Base-by-base conservation (phyloP, 78 protist genomes). In the Cyanophora paradoxa region DNA sequence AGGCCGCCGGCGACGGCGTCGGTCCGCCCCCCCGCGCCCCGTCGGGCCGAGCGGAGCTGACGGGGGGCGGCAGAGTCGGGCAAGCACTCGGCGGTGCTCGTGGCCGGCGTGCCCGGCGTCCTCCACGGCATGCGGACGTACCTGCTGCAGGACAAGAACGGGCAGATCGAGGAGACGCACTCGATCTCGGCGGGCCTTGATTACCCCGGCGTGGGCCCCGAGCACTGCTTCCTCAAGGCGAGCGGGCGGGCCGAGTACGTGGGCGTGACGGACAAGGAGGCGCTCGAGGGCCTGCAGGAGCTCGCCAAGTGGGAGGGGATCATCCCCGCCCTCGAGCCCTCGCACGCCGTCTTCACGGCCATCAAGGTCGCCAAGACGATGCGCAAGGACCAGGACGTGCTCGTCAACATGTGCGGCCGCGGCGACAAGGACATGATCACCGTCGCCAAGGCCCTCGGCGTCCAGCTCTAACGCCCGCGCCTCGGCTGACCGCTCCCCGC, bases 311-410 rank as follows among this genome's bases (percentile, higher is more conserved):
- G 14, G 14, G 85, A 72, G 73, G 94, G 90, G 46, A 85, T 87
- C 86, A 74, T 91, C 39, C 95, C 95, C 16, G 95, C 95, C 24
- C 86, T 91, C 24, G 95, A 91, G 82, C 72, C 88, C 0, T 36
- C 91, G 11, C 95, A 91, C 72, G 95, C 95, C 28, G 68, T 88
- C 37, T 82, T 68, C 76, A 28, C 71, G 56, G 84, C 82, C 28
- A 79, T 82, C 42, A 30, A 83, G 79, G 44, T 85, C 31, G 89
- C 90, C 20, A 50, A 66, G 74, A 24, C 39, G 30, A 70, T 78
- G 79, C 16, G 24, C 44, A 46, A 34, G 59, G 86, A 86, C 68
- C 20, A 67, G 74, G 34, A 66, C 50, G 67, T 91, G 20, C 72
- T 91, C 61, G 28, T 91, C 44, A 76, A 81, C 76, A 22, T 86